These are phyloP conservation scores for Acacia confusa DNA, from an alignment of 306 rosid genomes.

Conservation along the genomic window DNA sequence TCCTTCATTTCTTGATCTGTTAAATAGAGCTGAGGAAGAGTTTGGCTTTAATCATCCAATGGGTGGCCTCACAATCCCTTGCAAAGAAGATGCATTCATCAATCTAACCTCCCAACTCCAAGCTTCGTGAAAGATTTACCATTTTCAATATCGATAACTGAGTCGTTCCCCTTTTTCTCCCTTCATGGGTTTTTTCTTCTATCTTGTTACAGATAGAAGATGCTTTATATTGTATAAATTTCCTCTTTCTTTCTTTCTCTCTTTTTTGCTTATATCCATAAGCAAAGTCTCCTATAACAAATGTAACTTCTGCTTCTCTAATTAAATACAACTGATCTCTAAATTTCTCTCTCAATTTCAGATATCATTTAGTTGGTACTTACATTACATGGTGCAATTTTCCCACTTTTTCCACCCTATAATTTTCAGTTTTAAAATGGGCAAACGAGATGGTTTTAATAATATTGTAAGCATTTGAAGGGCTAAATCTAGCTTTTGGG, in stretches of 20 bases:
- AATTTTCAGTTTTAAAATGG: not conserved
- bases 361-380: not conserved
- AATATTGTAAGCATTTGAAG: constrained; percentile 1
- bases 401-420: not conserved
- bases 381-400: not conserved
- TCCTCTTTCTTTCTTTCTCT: too few species aligned
- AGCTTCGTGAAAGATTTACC: constrained; percentile 30
- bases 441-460: not conserved
- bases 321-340: not conserved
- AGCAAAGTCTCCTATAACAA: constrained; percentile 7
- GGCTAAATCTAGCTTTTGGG: constrained; percentile 15
- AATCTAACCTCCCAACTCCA: constrained; percentile 60
- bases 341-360: not conserved
- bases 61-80: constrained; percentile 79
- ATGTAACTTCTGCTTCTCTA: constrained; percentile 24
- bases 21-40: constrained; percentile 69
- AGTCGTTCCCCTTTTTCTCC: not conserved
- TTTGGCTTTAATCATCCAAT: constrained; percentile 74
- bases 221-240: constrained; percentile 10
- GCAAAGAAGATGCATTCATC: constrained; percentile 73
- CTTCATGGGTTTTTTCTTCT: constrained; percentile 34
- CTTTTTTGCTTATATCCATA: constrained; percentile 8
- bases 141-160: constrained; percentile 13
- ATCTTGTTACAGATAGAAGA: constrained; percentile 26
- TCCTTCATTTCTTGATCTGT: constrained; percentile 63